Conservation (phyloP, 192 early-diverging fungal species). For the Jimgerdemannia flammicorona region DNA sequence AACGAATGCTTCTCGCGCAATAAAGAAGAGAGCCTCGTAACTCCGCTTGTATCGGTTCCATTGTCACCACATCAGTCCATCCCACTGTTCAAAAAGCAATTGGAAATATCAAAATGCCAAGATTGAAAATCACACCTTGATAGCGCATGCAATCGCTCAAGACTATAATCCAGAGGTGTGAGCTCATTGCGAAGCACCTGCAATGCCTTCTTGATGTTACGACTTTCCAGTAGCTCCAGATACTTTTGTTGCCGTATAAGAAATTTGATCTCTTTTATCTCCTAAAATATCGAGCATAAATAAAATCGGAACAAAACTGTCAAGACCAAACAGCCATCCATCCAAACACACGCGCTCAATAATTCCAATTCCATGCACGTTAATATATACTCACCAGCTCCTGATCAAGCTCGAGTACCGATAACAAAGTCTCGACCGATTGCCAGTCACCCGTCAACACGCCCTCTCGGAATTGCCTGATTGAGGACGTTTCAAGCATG, state of each 20-base stretch:
- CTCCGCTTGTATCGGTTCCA: too few species aligned
- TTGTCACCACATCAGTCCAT: too few species aligned
- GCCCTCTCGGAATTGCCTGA: slow-evolving; percentile 64
- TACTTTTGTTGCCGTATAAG: slow-evolving; percentile 88
- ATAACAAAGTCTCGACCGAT: slow-evolving; percentile 55
- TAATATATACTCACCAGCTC: slow-evolving; percentile 18
- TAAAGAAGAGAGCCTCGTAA: too few species aligned
- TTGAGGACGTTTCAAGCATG: slow-evolving; percentile 66
- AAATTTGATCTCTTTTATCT: slow-evolving; percentile 48
- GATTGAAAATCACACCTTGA: slow-evolving; percentile 51
- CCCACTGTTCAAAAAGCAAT: neutral
- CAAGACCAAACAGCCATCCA: too few species aligned
- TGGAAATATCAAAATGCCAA: neutral
- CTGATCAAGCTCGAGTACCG: slow-evolving; percentile 28
- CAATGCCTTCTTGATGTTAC: slow-evolving; percentile 69
- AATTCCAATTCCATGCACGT: too few species aligned
- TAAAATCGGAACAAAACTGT: too few species aligned
- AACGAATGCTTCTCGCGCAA: neutral
- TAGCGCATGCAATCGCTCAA: slow-evolving; percentile 67
- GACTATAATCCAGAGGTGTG: slow-evolving; percentile 63
- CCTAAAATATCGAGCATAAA: too few species aligned
- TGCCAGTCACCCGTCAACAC: slow-evolving; percentile 80
- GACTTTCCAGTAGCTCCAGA: slow-evolving; percentile 77
- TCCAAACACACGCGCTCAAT: too few species aligned
- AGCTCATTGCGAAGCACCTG: slow-evolving; percentile 78